Conservation (phyloP, 2,329 filamentous ascomycete species). For the Sporothrix brunneoviolacea region DNA sequence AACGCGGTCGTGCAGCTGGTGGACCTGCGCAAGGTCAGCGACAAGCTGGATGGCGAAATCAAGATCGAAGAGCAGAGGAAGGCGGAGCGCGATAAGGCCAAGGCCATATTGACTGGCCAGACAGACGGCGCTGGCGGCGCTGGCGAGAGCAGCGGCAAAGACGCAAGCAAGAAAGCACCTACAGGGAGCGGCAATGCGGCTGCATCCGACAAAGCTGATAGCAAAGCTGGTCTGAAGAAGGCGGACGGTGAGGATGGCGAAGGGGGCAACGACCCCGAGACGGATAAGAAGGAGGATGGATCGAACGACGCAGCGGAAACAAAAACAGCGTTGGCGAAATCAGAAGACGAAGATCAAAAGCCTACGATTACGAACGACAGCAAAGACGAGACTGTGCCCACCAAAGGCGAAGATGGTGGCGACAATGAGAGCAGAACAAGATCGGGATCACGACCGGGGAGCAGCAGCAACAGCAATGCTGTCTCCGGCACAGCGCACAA, state of each 20-base stretch:
- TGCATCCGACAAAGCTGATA: no score
- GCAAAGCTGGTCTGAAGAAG: no score
- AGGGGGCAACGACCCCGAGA: no score
- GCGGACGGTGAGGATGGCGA: no score
- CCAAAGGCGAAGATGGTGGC: constrained; percentile 17
- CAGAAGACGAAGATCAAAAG: constrained; percentile 18
- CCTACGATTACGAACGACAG: constrained; percentile 13
- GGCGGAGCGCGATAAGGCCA: constrained; percentile 41
- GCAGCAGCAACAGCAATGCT: constrained; percentile 28
- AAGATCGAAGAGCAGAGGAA: constrained; percentile 53
- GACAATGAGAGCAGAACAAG: constrained; percentile 23
- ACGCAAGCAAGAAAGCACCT: neutral
- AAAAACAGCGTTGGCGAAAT: no score
- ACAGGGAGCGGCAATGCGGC: no score
- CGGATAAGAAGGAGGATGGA: no score
- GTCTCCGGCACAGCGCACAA: constrained; percentile 45
- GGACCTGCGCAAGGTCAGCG: constrained; percentile 65
- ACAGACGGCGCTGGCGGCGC: neutral
- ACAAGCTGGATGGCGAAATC: constrained; percentile 70
- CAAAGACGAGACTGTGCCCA: constrained; percentile 5
- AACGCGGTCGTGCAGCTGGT: constrained; percentile 61
- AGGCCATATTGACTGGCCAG: constrained; percentile 9
- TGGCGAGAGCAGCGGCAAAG: constrained; percentile 7
- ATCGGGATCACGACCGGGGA: constrained; percentile 30
- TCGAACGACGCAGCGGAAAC: no score